A percentile compares a stretch with the other conserved stretches of the same genome.
phyloP scores from a whole-genome alignment of 192 early-diverging fungal species.

The Rhizoclosmatium sp. region DNA sequence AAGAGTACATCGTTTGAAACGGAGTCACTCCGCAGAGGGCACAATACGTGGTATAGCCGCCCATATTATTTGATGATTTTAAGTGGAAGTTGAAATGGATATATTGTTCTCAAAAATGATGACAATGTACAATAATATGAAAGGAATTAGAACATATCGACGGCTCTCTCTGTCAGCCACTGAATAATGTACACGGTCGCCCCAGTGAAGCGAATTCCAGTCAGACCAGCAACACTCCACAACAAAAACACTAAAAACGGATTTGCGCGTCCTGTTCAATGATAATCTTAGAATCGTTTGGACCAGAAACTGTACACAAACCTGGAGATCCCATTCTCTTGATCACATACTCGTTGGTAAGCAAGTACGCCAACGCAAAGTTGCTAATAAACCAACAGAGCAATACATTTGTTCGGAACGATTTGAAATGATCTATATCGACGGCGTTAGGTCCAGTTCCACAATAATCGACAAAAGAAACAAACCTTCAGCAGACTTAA shows the following conservation, averaged over 20 bases:
- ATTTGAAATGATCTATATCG: conserved; percentile 57
- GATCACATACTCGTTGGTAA: conserved; percentile 47
- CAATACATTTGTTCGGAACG: conserved; percentile 60
- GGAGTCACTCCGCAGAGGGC: too few relatives aligned
- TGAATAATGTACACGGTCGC: neutral
- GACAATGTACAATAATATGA: neutral
- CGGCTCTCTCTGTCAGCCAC: neutral
- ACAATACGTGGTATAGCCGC: too few relatives aligned
- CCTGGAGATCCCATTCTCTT: conserved; percentile 53
- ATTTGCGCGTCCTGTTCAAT: conserved; percentile 53
- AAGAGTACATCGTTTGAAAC: too few relatives aligned
- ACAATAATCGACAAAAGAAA: conserved; percentile 63
- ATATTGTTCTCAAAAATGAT: neutral
- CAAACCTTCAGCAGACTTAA: too few relatives aligned
- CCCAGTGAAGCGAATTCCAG: conserved; percentile 69
- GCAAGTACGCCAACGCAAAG: conserved; percentile 47
- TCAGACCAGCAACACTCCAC: conserved; percentile 82
- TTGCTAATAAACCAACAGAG: conserved; percentile 58
- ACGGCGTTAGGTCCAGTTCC: conserved; percentile 31
- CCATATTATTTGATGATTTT: too few relatives aligned
- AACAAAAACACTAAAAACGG: conserved; percentile 82
- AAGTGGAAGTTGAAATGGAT: neutral
- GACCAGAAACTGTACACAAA: conserved; percentile 44
- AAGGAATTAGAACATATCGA: neutral
- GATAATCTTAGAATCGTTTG: conserved; percentile 47